Evolutionary conservation across 139 green algal genomes (phyloP), one percentile per base, ranked within the genome.

Genomic region (Dunaliella primolecta): DNA sequence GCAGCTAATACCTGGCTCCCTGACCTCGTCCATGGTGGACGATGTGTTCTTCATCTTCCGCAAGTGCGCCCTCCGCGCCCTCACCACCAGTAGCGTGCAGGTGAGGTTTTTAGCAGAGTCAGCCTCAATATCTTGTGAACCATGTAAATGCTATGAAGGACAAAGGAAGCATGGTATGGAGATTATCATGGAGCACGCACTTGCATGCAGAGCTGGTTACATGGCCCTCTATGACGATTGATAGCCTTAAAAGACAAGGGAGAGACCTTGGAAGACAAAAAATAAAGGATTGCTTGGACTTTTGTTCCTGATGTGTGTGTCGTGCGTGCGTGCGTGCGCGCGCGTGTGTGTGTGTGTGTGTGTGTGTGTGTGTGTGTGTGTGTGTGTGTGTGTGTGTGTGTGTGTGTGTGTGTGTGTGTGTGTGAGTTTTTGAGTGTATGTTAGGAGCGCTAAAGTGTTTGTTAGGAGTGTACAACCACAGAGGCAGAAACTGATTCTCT

Each of bases 31-130:
- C 77, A 94, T 98, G 91, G 97, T 99, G 82, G 96, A 99, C 85
- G 96, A 99, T 79, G 91, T 94, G 0, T 99, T 99, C 87, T 99
- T 96, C 93, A 95, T 99, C 37, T 91, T 98, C 56, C 89, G 95
- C 36, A 98, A 96, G 88, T 95, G 92, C 71, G 91, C 88, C 23
- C 87, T 85, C 33, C 89, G 96, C 1, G 94, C 93, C 1, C 87
- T 98, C 30, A 88, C 92, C 35, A 96, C 92, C 0, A 87, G 84
- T 82, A 92, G 81, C 57, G 87, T 91, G 36, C 92, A 92, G 55
- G 74, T 85, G 81, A 46, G 75, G n/a, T n/a, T n/a, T n/a, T n/a
- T n/a, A n/a, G n/a, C n/a, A n/a, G n/a, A n/a, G 23, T 75, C 57
- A 75, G 57, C 25, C 23, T 75, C 25, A n/a, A 25, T 75, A 75